Percentiles rank a stretch among this genome's conserved stretches.
phyloP scores from a whole-genome alignment of 768 basidiomycete genomes.

The Leccinum uliginosum region DNA sequence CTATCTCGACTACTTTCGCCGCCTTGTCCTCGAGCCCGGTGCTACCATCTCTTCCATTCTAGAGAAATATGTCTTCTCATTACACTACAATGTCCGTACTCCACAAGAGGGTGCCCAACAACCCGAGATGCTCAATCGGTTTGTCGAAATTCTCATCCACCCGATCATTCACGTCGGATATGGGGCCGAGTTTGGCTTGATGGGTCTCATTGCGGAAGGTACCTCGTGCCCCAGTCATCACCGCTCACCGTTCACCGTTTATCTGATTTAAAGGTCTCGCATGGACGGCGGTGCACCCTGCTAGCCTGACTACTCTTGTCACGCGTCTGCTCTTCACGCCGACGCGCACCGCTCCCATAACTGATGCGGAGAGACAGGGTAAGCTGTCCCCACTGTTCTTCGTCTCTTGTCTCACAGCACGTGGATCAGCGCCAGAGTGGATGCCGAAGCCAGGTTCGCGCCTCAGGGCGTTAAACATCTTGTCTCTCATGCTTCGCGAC shows the following conservation, averaged over 20 bases:
- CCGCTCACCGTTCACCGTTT: not conserved
- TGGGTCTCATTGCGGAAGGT: slow-evolving; percentile 54
- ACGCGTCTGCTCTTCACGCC: slow-evolving; percentile 30
- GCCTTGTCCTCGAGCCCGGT: slow-evolving; percentile 26
- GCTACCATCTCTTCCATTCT: slow-evolving; percentile 35
- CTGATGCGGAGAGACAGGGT: slow-evolving; percentile 21
- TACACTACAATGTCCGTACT: slow-evolving; percentile 41
- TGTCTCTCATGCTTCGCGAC: slow-evolving; percentile 54
- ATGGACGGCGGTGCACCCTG: slow-evolving; percentile 47
- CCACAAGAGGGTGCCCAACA: slow-evolving; percentile 30
- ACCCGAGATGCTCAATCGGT: slow-evolving; percentile 56
- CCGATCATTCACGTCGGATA: slow-evolving; percentile 62
- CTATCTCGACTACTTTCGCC: slow-evolving; percentile 30
- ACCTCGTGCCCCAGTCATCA: not conserved
- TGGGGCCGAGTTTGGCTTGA: slow-evolving; percentile 60
- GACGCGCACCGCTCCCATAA: slow-evolving; percentile 17
- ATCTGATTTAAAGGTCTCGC: slow-evolving; percentile 48
- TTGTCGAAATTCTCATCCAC: slow-evolving; percentile 58
- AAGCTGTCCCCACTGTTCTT: not conserved
- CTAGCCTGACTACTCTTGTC: slow-evolving; percentile 34
- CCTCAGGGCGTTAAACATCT: slow-evolving; percentile 43
- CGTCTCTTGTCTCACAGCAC: not conserved
- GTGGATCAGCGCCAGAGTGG: slow-evolving; percentile 19
- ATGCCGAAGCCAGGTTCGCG: slow-evolving; percentile 31
- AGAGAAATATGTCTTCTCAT: slow-evolving; percentile 62